A percentile compares a stretch with the other conserved stretches of the same genome.
Conservation (phyloP, 2,329 filamentous ascomycete genomes). For the Trichoderma sp. region DNA sequence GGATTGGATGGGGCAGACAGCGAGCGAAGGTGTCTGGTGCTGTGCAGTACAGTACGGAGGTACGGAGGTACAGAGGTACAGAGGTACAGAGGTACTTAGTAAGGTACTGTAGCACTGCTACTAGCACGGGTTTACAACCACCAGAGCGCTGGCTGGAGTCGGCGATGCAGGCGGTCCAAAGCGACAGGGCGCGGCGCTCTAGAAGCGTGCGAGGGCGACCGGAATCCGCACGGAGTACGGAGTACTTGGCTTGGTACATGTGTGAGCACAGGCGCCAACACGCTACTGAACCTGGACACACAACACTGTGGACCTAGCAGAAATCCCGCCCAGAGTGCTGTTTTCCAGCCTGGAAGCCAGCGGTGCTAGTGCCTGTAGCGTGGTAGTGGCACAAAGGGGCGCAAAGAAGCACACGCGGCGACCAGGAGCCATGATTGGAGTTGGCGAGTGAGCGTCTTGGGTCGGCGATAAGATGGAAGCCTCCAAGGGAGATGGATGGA, state of each 20-base stretch:
- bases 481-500: not conserved
- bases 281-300: not conserved
- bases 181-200: not conserved
- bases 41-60: not conserved
- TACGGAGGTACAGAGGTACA: no score
- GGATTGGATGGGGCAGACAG: not conserved
- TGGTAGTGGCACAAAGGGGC: not conserved
- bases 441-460: no score
- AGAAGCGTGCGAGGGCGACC: not conserved
- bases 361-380: not conserved
- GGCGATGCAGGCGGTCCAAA: not conserved
- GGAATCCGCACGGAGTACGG: no score
- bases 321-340: not conserved
- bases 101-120: not conserved
- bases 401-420: not conserved
- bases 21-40: not conserved
- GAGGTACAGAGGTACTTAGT: no score
- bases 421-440: not conserved
- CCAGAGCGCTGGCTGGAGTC: not conserved
- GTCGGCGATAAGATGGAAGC: not conserved
- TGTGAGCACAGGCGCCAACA: not conserved
- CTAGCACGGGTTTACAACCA: not conserved
- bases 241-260: no score
- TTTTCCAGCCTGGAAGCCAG: not conserved
- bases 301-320: not conserved